phyloP scores from a whole-genome alignment of 495 filamentous ascomycete genomes.

The Jackrogersella minutella region DNA sequence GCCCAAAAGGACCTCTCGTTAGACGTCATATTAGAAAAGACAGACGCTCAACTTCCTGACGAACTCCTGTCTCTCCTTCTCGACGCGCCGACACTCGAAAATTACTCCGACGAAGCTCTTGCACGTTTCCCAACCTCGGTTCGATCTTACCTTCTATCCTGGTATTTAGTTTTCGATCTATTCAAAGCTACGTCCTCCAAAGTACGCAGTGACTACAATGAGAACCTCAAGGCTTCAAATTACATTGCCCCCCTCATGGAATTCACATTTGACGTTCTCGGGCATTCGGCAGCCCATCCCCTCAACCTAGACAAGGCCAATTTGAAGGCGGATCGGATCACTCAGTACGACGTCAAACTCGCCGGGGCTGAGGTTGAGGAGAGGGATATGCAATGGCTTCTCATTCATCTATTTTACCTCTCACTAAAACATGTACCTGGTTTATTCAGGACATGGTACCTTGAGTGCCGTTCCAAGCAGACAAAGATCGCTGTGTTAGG shows the following conservation, averaged over 20 bases:
- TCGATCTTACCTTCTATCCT: constrained; percentile 86
- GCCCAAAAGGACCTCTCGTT: constrained; percentile 85
- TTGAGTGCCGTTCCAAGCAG: constrained; percentile 76
- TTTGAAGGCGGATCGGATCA: constrained; percentile 68
- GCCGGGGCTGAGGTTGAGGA: constrained; percentile 66
- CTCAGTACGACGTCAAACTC: constrained; percentile 65
- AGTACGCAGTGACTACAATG: constrained; percentile 78
- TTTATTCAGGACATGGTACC: constrained; percentile 87
- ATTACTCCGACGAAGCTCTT: constrained; percentile 55
- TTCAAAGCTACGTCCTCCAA: constrained; percentile 81
- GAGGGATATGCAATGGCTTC: constrained; percentile 78
- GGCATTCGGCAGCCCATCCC: constrained; percentile 71
- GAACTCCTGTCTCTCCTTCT: constrained; percentile 75
- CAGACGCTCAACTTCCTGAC: constrained; percentile 69
- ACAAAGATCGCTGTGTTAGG: constrained; percentile 75
- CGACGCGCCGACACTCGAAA: constrained; percentile 56
- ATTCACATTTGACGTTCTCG: constrained; percentile 83
- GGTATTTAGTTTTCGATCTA: constrained; percentile 90
- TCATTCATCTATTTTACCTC: constrained; percentile 87
- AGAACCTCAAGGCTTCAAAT: constrained; percentile 75
- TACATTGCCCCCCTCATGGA: constrained; percentile 73
- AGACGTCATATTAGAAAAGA: constrained; percentile 79
- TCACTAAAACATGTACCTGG: constrained; percentile 75
- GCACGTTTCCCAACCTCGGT: constrained; percentile 61
- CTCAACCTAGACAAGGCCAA: constrained; percentile 60